A percentile compares a stretch with the other conserved stretches of the same genome.
phyloP scores from a whole-genome alignment of 257 asterid genomes.

The Solanum pinnatisectum region DNA sequence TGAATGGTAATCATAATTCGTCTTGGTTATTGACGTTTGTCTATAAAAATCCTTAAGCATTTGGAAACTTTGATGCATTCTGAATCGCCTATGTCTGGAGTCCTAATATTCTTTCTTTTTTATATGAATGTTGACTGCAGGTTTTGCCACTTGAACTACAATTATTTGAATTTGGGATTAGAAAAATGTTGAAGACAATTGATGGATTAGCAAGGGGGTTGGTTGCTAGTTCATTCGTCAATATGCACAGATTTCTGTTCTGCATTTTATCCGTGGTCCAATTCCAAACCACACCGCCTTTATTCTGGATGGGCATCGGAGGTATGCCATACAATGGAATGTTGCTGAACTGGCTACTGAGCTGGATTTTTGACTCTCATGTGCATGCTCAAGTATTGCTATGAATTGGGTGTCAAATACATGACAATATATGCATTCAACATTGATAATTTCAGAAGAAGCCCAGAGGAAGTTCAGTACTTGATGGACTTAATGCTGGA shows the following conservation, averaged over 20 bases:
- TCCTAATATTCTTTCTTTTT: background rate
- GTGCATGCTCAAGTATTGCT: constrained; percentile 59
- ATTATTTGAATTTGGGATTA: background rate
- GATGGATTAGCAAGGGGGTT: constrained; percentile 16
- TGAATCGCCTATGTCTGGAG: background rate
- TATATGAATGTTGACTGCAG: background rate
- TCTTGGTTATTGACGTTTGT: background rate
- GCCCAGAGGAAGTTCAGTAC: constrained; percentile 46
- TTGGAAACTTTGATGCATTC: background rate
- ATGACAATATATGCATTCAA: constrained; percentile 62
- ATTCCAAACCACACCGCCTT: constrained; percentile 62
- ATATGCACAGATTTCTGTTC: constrained; percentile 38
- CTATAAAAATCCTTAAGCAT: background rate
- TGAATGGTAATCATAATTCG: background rate
- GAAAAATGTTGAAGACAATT: background rate
- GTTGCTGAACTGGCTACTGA: constrained; percentile 49
- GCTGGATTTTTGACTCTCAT: constrained; percentile 61
- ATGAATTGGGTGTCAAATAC: constrained; percentile 50
- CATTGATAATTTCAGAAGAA: constrained; percentile 75
- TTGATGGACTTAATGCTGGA: constrained; percentile 75
- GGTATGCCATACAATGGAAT: constrained; percentile 51
- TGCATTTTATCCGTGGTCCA: constrained; percentile 46
- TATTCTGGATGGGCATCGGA: constrained; percentile 68
- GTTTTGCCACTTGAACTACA: background rate
- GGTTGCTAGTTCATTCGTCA: constrained; percentile 26